These are phyloP conservation scores for Voacanga thouarsii DNA, from an alignment of 257 asterid species.

Conservation along the genomic window DNA sequence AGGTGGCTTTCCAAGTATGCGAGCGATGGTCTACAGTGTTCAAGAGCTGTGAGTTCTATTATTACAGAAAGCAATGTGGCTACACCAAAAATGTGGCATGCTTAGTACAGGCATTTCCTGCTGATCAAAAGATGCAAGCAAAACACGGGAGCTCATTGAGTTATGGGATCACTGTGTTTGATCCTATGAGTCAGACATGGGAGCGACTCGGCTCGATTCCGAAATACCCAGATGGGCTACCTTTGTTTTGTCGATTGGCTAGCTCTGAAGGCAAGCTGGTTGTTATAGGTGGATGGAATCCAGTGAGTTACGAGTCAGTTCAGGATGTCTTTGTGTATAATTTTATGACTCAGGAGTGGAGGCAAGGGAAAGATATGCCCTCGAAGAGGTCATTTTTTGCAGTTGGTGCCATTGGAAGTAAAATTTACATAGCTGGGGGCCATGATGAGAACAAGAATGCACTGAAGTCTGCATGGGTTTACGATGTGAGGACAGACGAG, in stretches of 20 bases:
- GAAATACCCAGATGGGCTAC: slow-evolving; percentile 5
- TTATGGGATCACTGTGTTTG: slow-evolving; percentile 8
- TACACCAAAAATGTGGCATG: too few species aligned
- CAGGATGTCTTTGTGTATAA: slow-evolving; percentile 10
- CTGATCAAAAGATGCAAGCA: not conserved
- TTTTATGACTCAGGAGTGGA: slow-evolving; percentile 8
- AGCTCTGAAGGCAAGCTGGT: slow-evolving; percentile 10
- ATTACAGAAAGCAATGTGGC: too few species aligned
- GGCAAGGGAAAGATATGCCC: slow-evolving; percentile 7
- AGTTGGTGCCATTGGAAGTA: not conserved
- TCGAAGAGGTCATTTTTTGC: slow-evolving; percentile 14
- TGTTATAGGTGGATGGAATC: slow-evolving; percentile 12
- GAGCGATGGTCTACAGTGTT: too few species aligned
- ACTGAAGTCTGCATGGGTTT: slow-evolving; percentile 6
- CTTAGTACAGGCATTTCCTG: not conserved
- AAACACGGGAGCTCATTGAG: not conserved
- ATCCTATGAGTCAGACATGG: slow-evolving; percentile 4
- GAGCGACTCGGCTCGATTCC: not conserved
- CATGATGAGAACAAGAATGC: slow-evolving; percentile 17
- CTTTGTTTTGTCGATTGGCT: slow-evolving; percentile 10
- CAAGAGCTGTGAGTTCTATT: too few species aligned
- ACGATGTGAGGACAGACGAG: not conserved
- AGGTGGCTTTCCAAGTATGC: too few species aligned
- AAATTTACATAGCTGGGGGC: slow-evolving; percentile 8
- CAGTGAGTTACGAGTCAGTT: not conserved